Percentiles rank a stretch among this genome's conserved stretches.
Evolutionary conservation across 1,284 basidiomycete genomes (phyloP).

Genomic region (Ustilago cynodontis): DNA sequence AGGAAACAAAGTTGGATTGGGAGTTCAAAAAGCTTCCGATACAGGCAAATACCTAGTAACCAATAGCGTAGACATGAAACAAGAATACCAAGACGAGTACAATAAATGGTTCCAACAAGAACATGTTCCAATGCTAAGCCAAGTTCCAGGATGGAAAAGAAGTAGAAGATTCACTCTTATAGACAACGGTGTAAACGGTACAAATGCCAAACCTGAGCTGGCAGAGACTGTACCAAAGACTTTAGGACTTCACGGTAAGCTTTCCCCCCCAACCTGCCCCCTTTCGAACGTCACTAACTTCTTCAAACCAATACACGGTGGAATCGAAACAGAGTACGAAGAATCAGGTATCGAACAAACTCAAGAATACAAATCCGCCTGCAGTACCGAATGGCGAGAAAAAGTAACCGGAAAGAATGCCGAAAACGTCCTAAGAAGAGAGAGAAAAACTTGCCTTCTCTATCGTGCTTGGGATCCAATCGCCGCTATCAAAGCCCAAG

Average conservation of each 20-base stretch:
- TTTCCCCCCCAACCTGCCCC: neutral
- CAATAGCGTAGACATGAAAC: conserved; percentile 46
- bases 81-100: conserved; percentile 28
- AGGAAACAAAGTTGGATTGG: conserved; percentile 13
- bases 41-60: conserved; percentile 39
- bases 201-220: conserved; percentile 20
- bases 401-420: conserved; percentile 24
- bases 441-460: conserved; percentile 51
- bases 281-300: too few species aligned
- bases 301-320: too few species aligned
- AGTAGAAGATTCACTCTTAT: conserved; percentile 57
- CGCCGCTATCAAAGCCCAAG: conserved; percentile 27
- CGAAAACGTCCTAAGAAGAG: conserved; percentile 38
- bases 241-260: conserved; percentile 56
- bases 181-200: conserved; percentile 50
- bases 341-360: conserved; percentile 23
- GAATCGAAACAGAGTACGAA: conserved; percentile 43
- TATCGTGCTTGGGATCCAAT: conserved; percentile 60
- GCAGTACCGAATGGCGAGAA: conserved; percentile 45
- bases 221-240: conserved; percentile 31
- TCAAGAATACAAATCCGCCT: conserved; percentile 39
- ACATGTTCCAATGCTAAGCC: conserved; percentile 46
- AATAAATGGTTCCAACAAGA: conserved; percentile 58
- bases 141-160: conserved; percentile 59
- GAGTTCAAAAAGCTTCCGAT: conserved; percentile 20